Percentiles rank a stretch among this genome's conserved stretches.
These are phyloP conservation scores for Dendrobium chrysotoxum DNA, from an alignment of 106 monocot species.

Conservation along the genomic window DNA sequence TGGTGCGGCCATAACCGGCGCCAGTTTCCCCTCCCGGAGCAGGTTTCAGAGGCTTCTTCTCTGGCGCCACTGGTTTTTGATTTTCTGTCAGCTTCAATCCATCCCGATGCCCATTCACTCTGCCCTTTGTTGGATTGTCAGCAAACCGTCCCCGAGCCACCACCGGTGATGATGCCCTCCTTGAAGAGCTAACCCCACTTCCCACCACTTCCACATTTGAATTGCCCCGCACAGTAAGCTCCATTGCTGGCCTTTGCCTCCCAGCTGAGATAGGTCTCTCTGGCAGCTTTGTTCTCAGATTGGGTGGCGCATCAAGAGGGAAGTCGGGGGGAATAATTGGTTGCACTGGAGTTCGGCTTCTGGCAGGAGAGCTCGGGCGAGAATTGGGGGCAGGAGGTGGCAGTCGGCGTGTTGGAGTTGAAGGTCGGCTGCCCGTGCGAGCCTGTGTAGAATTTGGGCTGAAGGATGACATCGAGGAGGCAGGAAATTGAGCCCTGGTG, in stretches of 20 bases:
- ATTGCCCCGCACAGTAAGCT: conserved; percentile 16
- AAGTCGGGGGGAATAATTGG: conserved; percentile 23
- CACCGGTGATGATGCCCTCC: not conserved
- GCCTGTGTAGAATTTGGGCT: conserved; percentile 1
- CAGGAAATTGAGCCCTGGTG: conserved; percentile 13
- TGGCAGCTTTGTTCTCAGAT: conserved; percentile 35
- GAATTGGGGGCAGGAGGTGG: conserved; percentile 3
- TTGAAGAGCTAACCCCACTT: not conserved
- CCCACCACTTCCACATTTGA: conserved; percentile 4
- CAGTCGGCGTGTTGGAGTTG: conserved; percentile 32
- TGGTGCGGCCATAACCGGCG: not conserved
- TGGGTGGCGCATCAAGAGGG: conserved; percentile 34
- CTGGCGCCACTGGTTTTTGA: not conserved
- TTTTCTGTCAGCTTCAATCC: not conserved
- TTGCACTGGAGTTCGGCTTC: conserved; percentile 16
- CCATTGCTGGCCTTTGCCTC: conserved; percentile 23
- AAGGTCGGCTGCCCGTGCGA: conserved; percentile 27
- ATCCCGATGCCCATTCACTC: not conserved
- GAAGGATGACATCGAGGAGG: conserved; percentile 16
- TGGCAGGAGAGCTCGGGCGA: conserved; percentile 45
- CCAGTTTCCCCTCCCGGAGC: not conserved
- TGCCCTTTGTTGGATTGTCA: not conserved
- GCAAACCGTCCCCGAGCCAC: not conserved
- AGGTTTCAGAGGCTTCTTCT: not conserved
- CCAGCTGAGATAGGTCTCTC: conserved; percentile 38